A percentile compares a stretch with the other conserved stretches of the same genome.
These are phyloP conservation scores for Hortiboletus flavorubellus DNA, from an alignment of 768 basidiomycete genomes.

Conservation along the genomic window DNA sequence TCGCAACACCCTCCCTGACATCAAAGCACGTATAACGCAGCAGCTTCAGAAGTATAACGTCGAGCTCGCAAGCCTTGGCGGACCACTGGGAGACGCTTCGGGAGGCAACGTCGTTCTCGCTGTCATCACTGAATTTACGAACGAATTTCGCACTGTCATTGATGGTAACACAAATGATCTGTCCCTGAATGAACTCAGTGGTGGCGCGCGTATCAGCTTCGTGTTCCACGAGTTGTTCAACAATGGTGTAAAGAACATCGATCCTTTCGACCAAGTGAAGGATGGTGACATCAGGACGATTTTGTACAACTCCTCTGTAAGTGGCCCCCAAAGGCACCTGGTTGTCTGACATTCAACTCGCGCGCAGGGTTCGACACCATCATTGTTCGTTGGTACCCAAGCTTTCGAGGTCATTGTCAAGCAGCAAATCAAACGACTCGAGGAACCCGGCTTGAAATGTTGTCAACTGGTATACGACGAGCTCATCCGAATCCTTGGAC, in stretches of 20 bases:
- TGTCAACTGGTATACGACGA: conserved; percentile 97
- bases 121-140: conserved; percentile 98
- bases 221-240: conserved; percentile 99
- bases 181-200: conserved; percentile 93
- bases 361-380: conserved; percentile 85
- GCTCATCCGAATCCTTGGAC: conserved; percentile 91
- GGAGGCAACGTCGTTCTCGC: conserved; percentile 90
- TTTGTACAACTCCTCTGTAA: conserved; percentile 94
- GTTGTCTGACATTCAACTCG: not conserved
- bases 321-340: conserved; percentile 28
- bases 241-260: conserved; percentile 91
- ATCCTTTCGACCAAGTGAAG: conserved; percentile 98
- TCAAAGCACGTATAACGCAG: conserved; percentile 91
- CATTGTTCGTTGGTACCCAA: conserved; percentile 93
- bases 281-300: conserved; percentile 97
- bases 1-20: conserved; percentile 94
- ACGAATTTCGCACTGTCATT: conserved; percentile 94
- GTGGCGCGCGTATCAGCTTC: conserved; percentile 97
- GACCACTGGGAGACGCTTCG: conserved; percentile 78
- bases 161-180: conserved; percentile 98
- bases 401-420: conserved; percentile 99
- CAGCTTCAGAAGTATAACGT: conserved; percentile 86
- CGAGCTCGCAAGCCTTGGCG: conserved; percentile 83
- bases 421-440: conserved; percentile 95
- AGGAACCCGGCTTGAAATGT: conserved; percentile 92